Percentiles rank a stretch among this genome's conserved stretches.
Evolutionary conservation across 257 asterid species (phyloP).

Genomic region (Solanum virginianum): DNA sequence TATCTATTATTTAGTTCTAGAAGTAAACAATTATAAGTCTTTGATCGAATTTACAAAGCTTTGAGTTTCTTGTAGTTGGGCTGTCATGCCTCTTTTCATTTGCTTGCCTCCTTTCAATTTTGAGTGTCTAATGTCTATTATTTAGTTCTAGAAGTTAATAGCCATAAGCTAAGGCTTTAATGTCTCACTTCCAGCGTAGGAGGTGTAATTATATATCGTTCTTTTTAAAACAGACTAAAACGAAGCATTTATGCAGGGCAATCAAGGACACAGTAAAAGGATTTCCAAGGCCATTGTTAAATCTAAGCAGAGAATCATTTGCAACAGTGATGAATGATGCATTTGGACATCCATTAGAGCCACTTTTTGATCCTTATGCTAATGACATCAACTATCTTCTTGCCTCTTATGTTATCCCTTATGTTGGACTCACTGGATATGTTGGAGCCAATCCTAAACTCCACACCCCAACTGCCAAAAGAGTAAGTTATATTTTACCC

Average conservation of each 20-base stretch:
- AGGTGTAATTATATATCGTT: too few relatives aligned
- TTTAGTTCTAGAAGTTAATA: neutral
- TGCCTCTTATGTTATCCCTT: slow-evolving; percentile 73
- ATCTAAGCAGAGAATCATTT: slow-evolving; percentile 41
- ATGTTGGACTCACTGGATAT: slow-evolving; percentile 85
- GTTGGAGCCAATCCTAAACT: slow-evolving; percentile 82
- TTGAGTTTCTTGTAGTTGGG: neutral
- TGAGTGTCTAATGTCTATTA: neutral
- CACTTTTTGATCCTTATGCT: slow-evolving; percentile 80
- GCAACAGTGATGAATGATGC: slow-evolving; percentile 57
- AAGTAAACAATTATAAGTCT: neutral
- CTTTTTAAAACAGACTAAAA: neutral
- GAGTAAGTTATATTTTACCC: slow-evolving; percentile 13
- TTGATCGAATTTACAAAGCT: neutral
- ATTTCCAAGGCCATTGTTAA: slow-evolving; percentile 63
- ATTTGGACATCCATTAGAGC: slow-evolving; percentile 26
- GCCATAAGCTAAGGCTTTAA: too few relatives aligned
- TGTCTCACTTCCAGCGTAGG: too few relatives aligned
- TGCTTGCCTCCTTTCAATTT: neutral
- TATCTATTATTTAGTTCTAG: neutral
- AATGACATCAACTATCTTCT: slow-evolving; percentile 61
- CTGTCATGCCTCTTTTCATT: neutral
- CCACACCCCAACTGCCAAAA: slow-evolving; percentile 30
- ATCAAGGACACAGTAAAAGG: slow-evolving; percentile 51
- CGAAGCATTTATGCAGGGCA: slow-evolving; percentile 36